Evolutionary conservation across 495 filamentous ascomycete genomes (phyloP), one percentile per base, ranked within the genome.

Genomic region (Aspergillus incahuasiensis): DNA sequence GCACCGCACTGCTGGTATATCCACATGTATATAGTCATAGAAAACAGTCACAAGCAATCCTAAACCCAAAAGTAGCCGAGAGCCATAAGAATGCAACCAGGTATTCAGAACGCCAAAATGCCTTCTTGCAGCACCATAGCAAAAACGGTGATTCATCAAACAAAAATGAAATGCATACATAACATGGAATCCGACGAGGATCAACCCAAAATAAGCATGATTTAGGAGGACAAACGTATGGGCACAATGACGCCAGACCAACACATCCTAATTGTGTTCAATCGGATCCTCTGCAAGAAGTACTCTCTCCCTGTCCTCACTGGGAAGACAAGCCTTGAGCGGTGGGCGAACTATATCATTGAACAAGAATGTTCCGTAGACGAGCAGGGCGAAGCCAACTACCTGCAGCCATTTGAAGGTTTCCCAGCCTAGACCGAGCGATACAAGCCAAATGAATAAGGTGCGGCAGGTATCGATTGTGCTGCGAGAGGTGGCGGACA

Each of bases 351-450:
- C 81, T 50, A 97, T 81, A 56, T 92, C 91, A 73, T 98, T 97
- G 79, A 97, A 98, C 52, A 98, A 64, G 70, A 96, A 97, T 0
- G 94, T 98, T 61, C 94, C 95, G 63, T 96, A 98, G 25, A 98
- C 94, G 20, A 98, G 82, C 52, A 97, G 70, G 0, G 65, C 86
- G 65, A 98, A 98, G 2, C 94, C 94, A 2, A 81, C 68, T 3
- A 98, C 90, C 71, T 98, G 94, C 9, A 98, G 80, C 88, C 91
- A 96, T 74, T 97, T 98, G 82, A 98, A 98, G 9, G 82, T 84
- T 72, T 98, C 94, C 94, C 94, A 98, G 49, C 94, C 91, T 0
- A 98, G 81, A 6, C 87, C 91, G 9, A 98, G 80, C 3, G 89
- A 95, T 16, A 96, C 89, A 24, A 98, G 79, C 94, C 94, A 98